These are phyloP conservation scores for Amanita phalloides DNA, from an alignment of 768 basidiomycete species.

Conservation along the genomic window DNA sequence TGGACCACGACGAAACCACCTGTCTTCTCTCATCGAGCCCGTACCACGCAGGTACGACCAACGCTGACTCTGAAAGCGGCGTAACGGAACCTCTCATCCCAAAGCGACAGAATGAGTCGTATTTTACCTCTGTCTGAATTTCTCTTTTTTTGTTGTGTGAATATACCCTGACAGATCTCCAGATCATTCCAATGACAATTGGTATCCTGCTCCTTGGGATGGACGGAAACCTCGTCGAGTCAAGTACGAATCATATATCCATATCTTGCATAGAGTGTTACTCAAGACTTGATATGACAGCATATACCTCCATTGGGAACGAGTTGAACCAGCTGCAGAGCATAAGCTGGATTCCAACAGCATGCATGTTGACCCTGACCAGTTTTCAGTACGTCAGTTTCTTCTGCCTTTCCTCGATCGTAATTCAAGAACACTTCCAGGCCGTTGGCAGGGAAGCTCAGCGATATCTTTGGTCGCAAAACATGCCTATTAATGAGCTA, in stretches of 20 bases:
- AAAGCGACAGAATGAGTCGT: neutral
- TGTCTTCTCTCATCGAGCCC: neutral
- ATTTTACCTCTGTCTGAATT: neutral
- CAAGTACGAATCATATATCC: conserved; percentile 19
- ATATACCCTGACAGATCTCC: neutral
- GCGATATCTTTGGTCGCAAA: conserved; percentile 59
- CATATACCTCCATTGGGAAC: conserved; percentile 45
- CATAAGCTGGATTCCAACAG: conserved; percentile 58
- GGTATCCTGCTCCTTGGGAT: conserved; percentile 37
- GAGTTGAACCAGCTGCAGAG: conserved; percentile 53
- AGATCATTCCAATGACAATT: conserved; percentile 38
- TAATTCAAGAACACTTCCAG: conserved; percentile 16
- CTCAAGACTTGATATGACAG: conserved; percentile 13
- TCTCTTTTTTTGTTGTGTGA: neutral
- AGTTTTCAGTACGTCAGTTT: conserved; percentile 40
- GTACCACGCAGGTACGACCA: neutral
- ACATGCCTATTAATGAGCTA: conserved; percentile 46
- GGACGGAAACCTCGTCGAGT: conserved; percentile 40
- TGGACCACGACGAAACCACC: neutral
- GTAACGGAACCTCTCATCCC: neutral
- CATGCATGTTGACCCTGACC: conserved; percentile 49
- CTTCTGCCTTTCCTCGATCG: neutral
- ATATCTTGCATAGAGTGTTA: neutral
- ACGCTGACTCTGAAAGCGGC: neutral
- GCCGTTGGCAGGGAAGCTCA: conserved; percentile 53